These are phyloP conservation scores for Fusarium duplospermum DNA, from an alignment of 2,329 filamentous ascomycete genomes.

Conservation along the genomic window DNA sequence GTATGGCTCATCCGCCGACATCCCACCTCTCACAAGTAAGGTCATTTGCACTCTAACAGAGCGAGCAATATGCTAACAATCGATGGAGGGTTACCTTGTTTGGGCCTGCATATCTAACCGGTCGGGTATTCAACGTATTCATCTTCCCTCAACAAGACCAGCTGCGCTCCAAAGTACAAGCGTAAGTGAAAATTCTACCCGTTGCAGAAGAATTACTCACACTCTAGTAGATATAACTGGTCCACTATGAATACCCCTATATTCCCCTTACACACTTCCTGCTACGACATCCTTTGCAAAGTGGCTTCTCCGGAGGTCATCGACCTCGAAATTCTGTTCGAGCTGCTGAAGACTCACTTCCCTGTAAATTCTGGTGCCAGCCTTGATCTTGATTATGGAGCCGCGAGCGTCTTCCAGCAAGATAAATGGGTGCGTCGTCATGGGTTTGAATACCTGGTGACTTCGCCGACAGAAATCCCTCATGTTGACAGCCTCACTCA, in stretches of 20 bases:
- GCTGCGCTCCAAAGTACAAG: no score
- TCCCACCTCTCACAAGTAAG: neutral
- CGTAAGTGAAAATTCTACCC: no score
- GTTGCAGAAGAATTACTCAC: neutral
- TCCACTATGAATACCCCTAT: neutral
- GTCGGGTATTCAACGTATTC: neutral
- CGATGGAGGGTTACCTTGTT: neutral
- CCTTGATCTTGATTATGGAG: constrained; percentile 15
- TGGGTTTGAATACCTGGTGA: constrained; percentile 3
- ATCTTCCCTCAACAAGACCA: neutral
- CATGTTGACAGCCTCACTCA: neutral
- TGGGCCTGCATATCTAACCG: neutral
- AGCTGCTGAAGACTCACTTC: neutral
- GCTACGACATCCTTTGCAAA: constrained; percentile 5
- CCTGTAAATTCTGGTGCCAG: neutral
- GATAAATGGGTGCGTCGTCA: neutral
- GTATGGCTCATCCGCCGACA: neutral
- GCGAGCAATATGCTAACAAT: neutral
- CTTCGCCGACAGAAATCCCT: constrained; percentile 4
- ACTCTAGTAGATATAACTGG: neutral
- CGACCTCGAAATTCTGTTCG: constrained; percentile 4
- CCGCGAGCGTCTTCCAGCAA: neutral
- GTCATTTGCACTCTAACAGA: no score
- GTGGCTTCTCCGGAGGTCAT: neutral
- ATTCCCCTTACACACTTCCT: constrained; percentile 9